Evolutionary conservation across 23 red algal species (phyloP), one percentile per base, ranked within the genome.

Genomic region (Porphyridium purpureum): DNA sequence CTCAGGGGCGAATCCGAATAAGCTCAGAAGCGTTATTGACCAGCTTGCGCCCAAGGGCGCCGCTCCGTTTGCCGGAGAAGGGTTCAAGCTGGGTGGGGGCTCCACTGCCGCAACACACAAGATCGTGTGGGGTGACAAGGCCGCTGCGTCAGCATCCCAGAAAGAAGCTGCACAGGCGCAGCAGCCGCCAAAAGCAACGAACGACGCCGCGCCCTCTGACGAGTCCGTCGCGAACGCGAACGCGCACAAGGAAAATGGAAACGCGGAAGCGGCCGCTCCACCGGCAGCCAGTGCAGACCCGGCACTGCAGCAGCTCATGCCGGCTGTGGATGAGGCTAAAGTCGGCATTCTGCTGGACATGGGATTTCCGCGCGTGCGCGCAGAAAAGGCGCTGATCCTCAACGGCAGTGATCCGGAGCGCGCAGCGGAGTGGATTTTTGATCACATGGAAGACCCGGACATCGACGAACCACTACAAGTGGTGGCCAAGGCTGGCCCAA

Each of bases 401-500:
- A 94, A 76, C 7, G 66, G 64, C 40, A 76, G 70, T 20, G 69
- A 83, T 44, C 49, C 79, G 5, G 76, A 83, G 27, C 33, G 54
- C 8, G 87, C 76, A 7, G 62, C 83, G 50, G 80, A 94, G 25
- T 94, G 87, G 87, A 61, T 80, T 61, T 94, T 94, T 50, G 66
- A 71, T 32, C 87, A 94, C 50, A 63, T 60, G 27, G 87, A 94
- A 33, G 87, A 94, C 35, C 33, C 71, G 21, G 71, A 82, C 47
- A 62, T 83, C 44, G 87, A 94, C 60, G 55, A 77, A 20, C 60
- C 76, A 5, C 59, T 83, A 34, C 59, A 67, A 34, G 53, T 79
- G 51, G 57, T 80, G 21, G 59, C 57, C 9, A 29, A 71, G 46
- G 69, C 33, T 21, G 70, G 70, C 33, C 69, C 76, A 7, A 80